These are phyloP conservation scores for Vaccinium vitisidaea DNA, from an alignment of 148 eudicot species.

Conservation along the genomic window DNA sequence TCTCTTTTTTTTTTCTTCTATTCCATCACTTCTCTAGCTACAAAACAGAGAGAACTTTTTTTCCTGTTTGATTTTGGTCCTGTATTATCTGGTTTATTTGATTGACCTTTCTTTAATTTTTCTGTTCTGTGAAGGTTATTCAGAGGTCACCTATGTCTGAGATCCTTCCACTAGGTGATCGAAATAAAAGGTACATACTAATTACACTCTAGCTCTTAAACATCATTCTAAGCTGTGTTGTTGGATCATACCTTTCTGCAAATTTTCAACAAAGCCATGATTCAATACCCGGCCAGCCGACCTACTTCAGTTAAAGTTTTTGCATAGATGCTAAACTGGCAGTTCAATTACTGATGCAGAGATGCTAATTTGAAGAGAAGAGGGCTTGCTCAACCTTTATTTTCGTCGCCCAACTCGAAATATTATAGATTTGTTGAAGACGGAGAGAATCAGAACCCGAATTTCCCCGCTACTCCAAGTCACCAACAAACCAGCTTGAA, in stretches of 20 bases:
- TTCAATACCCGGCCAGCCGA: neutral
- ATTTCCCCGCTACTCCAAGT: slow-evolving; percentile 49
- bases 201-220: neutral
- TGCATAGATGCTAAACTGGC: neutral
- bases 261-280: neutral
- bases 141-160: slow-evolving; percentile 60
- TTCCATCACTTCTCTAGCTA: neutral
- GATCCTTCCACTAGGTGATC: slow-evolving; percentile 55
- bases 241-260: neutral
- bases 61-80: neutral
- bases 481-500: slow-evolving; percentile 37
- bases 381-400: slow-evolving; percentile 34
- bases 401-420: slow-evolving; percentile 14
- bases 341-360: slow-evolving; percentile 28
- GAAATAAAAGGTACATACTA: slow-evolving; percentile 41
- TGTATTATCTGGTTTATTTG: neutral
- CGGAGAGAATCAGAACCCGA: slow-evolving; percentile 74
- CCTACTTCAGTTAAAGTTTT: neutral
- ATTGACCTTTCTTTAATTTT: neutral
- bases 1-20: neutral
- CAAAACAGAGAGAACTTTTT: neutral
- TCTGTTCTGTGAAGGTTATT: slow-evolving; percentile 32
- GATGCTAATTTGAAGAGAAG: slow-evolving; percentile 72
- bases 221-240: neutral
- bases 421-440: slow-evolving; percentile 33